A percentile compares a stretch with the other conserved stretches of the same genome.
These are phyloP conservation scores for Trichopus zeylanicus DNA, from an alignment of 116 monocot species.

Conservation along the genomic window DNA sequence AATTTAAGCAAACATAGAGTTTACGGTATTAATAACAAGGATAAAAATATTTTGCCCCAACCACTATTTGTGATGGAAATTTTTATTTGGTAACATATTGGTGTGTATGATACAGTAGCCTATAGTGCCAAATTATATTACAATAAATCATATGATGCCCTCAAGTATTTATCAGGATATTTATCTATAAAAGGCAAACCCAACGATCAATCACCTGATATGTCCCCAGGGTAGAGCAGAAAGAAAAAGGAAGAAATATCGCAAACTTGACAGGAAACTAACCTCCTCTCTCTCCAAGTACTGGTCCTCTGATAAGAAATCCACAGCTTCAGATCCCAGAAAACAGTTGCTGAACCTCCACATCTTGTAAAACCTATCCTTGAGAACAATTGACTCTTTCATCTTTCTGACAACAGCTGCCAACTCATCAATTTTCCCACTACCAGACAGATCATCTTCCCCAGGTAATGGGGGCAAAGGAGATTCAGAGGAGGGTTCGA, in stretches of 20 bases:
- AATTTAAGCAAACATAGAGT: too few relatives aligned
- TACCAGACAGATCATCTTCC: conserved; percentile 80
- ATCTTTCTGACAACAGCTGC: conserved; percentile 66
- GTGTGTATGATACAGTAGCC: too few relatives aligned
- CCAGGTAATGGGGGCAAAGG: conserved; percentile 83
- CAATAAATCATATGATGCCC: too few relatives aligned
- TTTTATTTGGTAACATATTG: too few relatives aligned
- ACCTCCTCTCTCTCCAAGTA: conserved; percentile 89
- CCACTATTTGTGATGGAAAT: too few relatives aligned
- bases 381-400: conserved; percentile 56
- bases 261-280: conserved; percentile 6
- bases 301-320: conserved; percentile 84
- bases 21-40: too few relatives aligned
- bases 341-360: conserved; percentile 79
- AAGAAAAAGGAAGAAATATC: neutral
- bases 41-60: too few relatives aligned
- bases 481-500: conserved; percentile 55
- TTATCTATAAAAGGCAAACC: too few relatives aligned
- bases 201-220: too few relatives aligned
- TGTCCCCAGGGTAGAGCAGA: too few relatives aligned
- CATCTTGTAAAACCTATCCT: conserved; percentile 80
- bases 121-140: too few relatives aligned
- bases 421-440: conserved; percentile 82
- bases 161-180: too few relatives aligned
- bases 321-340: conserved; percentile 81